Evolutionary conservation across 805 yeast genomes (phyloP), one percentile per base, ranked within the genome.

Genomic region (Suhomyces xylopsoci): DNA sequence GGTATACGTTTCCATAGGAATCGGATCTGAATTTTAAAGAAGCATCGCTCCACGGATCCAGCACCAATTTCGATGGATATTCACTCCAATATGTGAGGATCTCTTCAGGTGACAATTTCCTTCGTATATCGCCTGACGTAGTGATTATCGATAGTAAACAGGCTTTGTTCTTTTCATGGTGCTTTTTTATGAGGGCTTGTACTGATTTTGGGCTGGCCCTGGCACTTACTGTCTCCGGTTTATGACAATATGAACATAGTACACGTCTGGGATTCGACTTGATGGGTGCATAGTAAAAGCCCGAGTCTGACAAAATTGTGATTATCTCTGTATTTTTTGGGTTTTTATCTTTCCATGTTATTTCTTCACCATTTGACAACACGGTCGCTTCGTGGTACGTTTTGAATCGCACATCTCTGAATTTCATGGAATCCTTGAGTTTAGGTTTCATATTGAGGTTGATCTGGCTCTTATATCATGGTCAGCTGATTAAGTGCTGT

Each of bases 251-350:
- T 50, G 77, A 78, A 65, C 93, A 87, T 14, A 82, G 75, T 8
- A 81, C 81, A 49, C 82, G 76, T 59, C 82, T 85, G 3, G 61
- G 66, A 45, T 74, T 68, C 30, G 70, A 67, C 49, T 74, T 70
- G 10, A 73, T 70, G 30, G 84, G 91, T 47, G 78, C 76, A 64
- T 70, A 87, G 66, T 71, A 81, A 69, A 87, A 82, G 0, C 93
- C 92, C 17, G 81, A 76, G 47, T 71, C 71, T 1, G 85, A 85
- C 71, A 85, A 66, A 0, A 59, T 63, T 6, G 69, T 63, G n/a
- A 67, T 60, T 7, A 52, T 45, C 12, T 28, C 7, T 7, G 12
- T 12, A 34, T 58, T 57, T 5, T 42, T 42, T 5, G 51, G 48
- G 24, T 45, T 42, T 15, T 20, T 12, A 24, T 63, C 58, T 2